phyloP scores from a whole-genome alignment of 2,329 filamentous ascomycete genomes.

The Aspergillus vadensis region DNA sequence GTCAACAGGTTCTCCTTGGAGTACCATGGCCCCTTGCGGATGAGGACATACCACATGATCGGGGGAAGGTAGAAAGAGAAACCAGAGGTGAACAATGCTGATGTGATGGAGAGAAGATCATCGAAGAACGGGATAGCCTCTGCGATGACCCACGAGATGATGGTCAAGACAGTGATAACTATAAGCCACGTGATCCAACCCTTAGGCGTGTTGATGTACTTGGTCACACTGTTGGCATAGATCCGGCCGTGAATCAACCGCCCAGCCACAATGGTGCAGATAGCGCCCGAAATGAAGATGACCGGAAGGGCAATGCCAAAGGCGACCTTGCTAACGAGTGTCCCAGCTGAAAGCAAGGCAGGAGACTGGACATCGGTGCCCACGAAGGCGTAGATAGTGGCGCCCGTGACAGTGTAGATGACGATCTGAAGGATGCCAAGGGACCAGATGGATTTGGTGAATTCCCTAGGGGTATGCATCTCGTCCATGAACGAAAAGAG shows the following conservation, averaged over 20 bases:
- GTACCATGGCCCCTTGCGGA: slow-evolving; percentile 23
- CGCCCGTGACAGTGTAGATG: slow-evolving; percentile 15
- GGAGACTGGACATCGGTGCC: slow-evolving; percentile 29
- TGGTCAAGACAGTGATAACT: slow-evolving; percentile 17
- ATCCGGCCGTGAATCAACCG: slow-evolving; percentile 24
- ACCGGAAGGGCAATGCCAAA: slow-evolving; percentile 14
- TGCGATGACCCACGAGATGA: slow-evolving; percentile 22
- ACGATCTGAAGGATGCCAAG: slow-evolving; percentile 13
- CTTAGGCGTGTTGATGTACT: slow-evolving; percentile 21
- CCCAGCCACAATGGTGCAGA: slow-evolving; percentile 24
- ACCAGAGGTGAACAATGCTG: slow-evolving; percentile 77
- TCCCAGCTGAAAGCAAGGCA: slow-evolving; percentile 28
- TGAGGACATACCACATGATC: slow-evolving; percentile 34
- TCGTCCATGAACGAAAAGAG: slow-evolving; percentile 15
- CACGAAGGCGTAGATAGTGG: slow-evolving; percentile 32
- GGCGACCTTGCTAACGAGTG: slow-evolving; percentile 8
- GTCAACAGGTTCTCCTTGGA: slow-evolving; percentile 41
- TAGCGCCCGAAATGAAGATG: slow-evolving; percentile 24
- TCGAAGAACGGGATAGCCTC: slow-evolving; percentile 26
- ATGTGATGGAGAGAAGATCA: slow-evolving; percentile 31
- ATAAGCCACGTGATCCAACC: slow-evolving; percentile 25
- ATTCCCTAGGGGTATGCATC: slow-evolving; percentile 18
- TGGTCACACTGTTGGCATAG: slow-evolving; percentile 19
- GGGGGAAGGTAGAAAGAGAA: slow-evolving; percentile 76
- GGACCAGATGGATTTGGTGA: slow-evolving; percentile 13